These are phyloP conservation scores for Beauveria varroae DNA, from an alignment of 2,329 filamentous ascomycete genomes.

Conservation along the genomic window DNA sequence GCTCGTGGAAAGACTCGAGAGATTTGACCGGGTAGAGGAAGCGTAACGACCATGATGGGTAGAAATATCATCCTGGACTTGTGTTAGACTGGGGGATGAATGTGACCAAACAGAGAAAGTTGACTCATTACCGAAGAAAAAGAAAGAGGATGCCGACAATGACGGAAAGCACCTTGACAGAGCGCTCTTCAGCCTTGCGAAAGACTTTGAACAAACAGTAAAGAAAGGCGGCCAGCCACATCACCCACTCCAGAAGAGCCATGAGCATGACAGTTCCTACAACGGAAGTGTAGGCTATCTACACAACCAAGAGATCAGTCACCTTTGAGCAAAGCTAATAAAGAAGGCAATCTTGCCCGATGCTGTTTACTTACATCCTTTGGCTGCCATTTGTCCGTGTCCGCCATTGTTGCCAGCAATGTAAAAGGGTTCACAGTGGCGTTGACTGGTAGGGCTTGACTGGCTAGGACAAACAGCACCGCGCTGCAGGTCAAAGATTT, in stretches of 20 bases:
- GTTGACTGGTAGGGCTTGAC: no score
- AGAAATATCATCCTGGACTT: conserved; percentile 66
- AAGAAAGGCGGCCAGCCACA: conserved; percentile 89
- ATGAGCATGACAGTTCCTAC: conserved; percentile 75
- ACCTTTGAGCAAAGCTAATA: rapidly evolving
- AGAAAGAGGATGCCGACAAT: conserved; percentile 68
- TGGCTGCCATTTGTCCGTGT: no score
- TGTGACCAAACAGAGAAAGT: conserved; percentile 15
- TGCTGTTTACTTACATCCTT: no score
- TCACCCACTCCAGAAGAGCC: conserved; percentile 84
- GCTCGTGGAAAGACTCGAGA: conserved; percentile 75
- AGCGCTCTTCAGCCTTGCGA: conserved; percentile 82
- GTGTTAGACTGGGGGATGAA: conserved; percentile 10
- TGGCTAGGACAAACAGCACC: no score
- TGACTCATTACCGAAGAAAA: conserved; percentile 52
- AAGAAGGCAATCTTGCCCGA: no score
- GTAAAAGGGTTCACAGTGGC: no score
- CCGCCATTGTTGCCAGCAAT: no score
- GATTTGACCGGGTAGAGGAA: conserved; percentile 70
- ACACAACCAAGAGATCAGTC: conserved; percentile 14
- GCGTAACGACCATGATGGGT: conserved; percentile 87
- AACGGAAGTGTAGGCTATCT: conserved; percentile 83
- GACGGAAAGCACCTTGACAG: conserved; percentile 69
- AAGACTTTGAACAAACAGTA: conserved; percentile 89
- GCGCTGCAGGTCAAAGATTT: no score